Percentiles rank a stretch among this genome's conserved stretches.
Evolutionary conservation across 2,329 filamentous ascomycete genomes (phyloP).

Genomic region (Aspergillus eucalypticola): DNA sequence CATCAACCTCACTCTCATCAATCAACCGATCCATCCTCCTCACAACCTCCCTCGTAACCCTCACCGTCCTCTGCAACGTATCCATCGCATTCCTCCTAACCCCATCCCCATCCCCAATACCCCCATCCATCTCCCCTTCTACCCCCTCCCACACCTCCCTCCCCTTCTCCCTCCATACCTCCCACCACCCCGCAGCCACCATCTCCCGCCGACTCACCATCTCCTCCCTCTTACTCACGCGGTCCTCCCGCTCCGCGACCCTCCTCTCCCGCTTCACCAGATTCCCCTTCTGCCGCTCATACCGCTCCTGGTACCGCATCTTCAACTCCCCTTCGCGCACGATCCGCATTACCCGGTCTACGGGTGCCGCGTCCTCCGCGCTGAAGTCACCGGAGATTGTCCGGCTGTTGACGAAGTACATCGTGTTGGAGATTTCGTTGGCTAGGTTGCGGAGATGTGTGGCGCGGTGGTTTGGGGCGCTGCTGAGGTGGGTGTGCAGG

Average conservation of each 20-base stretch:
- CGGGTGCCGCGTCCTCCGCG: slow-evolving; percentile 24
- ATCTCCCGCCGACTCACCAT: too few species aligned
- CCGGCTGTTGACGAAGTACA: slow-evolving; percentile 32
- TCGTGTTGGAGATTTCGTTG: slow-evolving; percentile 31
- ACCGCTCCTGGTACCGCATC: slow-evolving; percentile 17
- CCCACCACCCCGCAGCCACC: too few species aligned
- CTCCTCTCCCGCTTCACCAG: slow-evolving; percentile 22
- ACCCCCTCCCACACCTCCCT: neutral
- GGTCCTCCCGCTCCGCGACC: slow-evolving; percentile 8
- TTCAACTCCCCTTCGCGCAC: slow-evolving; percentile 27
- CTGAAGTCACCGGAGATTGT: slow-evolving; percentile 27
- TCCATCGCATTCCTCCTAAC: too few species aligned
- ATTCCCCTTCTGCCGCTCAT: slow-evolving; percentile 15
- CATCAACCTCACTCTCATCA: too few species aligned
- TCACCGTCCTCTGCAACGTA: too few species aligned
- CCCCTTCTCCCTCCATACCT: neutral
- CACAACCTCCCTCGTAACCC: too few species aligned
- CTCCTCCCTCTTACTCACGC: too few species aligned
- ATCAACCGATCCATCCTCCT: too few species aligned
- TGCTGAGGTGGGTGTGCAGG: too few species aligned
- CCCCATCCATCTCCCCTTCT: neutral
- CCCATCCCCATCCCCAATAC: neutral
- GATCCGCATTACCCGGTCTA: slow-evolving; percentile 29
- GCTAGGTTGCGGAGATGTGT: slow-evolving; percentile 27
- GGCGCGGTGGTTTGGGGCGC: slow-evolving; percentile 3